Conservation (phyloP, 1,284 basidiomycete genomes). For the Cerrena zonata region DNA sequence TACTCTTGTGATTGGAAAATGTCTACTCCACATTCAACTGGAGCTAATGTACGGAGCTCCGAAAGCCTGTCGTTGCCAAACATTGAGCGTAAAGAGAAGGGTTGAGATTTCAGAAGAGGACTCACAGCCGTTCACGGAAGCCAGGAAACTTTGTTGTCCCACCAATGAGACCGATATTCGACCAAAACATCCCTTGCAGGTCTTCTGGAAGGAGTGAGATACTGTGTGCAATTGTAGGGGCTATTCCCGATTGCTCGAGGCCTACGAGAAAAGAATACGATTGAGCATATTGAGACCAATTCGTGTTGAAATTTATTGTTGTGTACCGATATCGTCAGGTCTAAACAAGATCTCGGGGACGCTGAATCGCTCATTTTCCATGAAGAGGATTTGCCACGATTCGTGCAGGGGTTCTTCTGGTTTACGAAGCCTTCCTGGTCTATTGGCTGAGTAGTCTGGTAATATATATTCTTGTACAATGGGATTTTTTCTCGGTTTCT, state of each 20-base stretch:
- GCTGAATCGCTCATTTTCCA: conserved; percentile 86
- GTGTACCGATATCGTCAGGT: conserved; percentile 82
- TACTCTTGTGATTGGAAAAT: conserved; percentile 73
- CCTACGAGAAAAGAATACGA: conserved; percentile 40
- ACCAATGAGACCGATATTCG: conserved; percentile 85
- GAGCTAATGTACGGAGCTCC: conserved; percentile 76
- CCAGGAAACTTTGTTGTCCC: conserved; percentile 75
- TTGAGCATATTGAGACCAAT: conserved; percentile 13
- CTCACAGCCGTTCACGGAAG: conserved; percentile 72
- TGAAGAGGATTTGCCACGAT: conserved; percentile 75
- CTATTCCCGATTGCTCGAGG: conserved; percentile 74
- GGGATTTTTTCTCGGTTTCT: conserved; percentile 48
- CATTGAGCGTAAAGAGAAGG: not conserved
- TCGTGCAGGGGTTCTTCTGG: conserved; percentile 47
- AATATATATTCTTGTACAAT: conserved; percentile 86
- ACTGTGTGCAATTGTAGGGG: conserved; percentile 68
- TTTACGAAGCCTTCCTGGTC: conserved; percentile 60
- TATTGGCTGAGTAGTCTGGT: conserved; percentile 77
- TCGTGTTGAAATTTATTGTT: conserved; percentile 8
- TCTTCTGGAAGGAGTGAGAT: conserved; percentile 73
- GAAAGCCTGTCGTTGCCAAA: conserved; percentile 37
- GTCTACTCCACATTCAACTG: conserved; percentile 66
- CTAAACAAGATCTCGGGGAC: conserved; percentile 86
- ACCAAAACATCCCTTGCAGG: conserved; percentile 87
- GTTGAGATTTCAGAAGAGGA: conserved; percentile 9